phyloP scores from a whole-genome alignment of 2,329 filamentous ascomycete genomes.

The Lecanosticta acicola region DNA sequence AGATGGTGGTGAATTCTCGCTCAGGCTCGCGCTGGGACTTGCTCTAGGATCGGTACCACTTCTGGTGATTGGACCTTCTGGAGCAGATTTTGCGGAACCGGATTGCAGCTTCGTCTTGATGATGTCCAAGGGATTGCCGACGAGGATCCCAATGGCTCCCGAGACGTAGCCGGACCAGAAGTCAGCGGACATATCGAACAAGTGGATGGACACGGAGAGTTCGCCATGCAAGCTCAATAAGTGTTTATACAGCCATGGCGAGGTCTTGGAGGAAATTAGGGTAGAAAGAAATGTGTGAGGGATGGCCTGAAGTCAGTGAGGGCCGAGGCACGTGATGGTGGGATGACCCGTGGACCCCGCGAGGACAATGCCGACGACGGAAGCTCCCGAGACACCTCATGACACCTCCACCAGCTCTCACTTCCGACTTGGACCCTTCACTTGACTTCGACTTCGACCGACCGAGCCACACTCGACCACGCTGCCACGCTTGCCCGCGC shows the following conservation, averaged over 20 bases:
- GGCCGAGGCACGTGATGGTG: no score
- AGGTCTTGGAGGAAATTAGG: background rate
- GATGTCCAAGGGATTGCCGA: constrained; percentile 70
- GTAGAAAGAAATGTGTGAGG: no score
- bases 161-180: constrained; percentile 93
- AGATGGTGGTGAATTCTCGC: background rate
- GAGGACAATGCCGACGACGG: background rate
- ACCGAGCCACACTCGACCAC: background rate
- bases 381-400: background rate
- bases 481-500: background rate
- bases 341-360: background rate
- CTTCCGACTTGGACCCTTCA: background rate
- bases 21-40: no score
- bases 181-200: constrained; percentile 67
- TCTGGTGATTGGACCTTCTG: background rate
- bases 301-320: no score
- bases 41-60: constrained; percentile 4
- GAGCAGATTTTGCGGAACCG: constrained; percentile 32
- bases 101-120: constrained; percentile 79
- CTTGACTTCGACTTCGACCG: background rate
- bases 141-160: constrained; percentile 76
- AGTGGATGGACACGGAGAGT: background rate
- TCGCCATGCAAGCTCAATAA: background rate
- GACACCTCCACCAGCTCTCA: background rate
- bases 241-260: background rate